Conservation (phyloP, 2,329 filamentous ascomycete species). For the Sporothrix luriei region DNA sequence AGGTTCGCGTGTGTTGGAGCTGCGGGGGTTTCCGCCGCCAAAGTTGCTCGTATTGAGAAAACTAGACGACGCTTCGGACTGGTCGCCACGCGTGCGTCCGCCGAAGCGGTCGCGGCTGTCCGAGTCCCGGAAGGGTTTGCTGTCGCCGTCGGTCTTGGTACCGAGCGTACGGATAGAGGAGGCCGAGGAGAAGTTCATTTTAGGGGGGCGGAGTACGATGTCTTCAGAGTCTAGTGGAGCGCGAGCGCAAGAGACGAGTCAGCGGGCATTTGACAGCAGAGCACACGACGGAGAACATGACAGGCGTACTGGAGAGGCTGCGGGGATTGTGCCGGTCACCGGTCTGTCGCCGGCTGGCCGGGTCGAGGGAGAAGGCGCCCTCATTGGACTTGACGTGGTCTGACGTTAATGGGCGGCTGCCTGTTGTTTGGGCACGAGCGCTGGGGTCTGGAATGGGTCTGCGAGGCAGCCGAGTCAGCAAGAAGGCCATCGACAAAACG, state of each 20-base stretch:
- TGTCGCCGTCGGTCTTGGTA: conserved; percentile 50
- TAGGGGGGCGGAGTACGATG: conserved; percentile 81
- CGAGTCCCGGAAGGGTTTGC: conserved; percentile 55
- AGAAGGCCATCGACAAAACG: background rate
- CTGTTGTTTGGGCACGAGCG: conserved; percentile 23
- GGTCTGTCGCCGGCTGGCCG: conserved; percentile 55
- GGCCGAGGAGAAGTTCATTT: conserved; percentile 78
- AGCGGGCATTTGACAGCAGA: conserved; percentile 35
- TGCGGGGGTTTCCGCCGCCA: conserved; percentile 49
- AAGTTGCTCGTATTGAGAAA: conserved; percentile 44
- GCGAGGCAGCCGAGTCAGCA: conserved; percentile 23
- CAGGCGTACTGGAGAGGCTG: conserved; percentile 57
- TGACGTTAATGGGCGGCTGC: conserved; percentile 53
- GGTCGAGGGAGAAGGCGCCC: conserved; percentile 53
- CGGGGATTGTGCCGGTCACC: conserved; percentile 59
- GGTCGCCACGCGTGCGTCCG: conserved; percentile 52
- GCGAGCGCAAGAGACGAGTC: background rate
- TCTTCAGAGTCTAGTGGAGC: conserved; percentile 67
- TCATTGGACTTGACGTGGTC: conserved; percentile 49
- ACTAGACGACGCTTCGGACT: conserved; percentile 2
- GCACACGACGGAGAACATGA: background rate
- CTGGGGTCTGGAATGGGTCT: conserved; percentile 30
- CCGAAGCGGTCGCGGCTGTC: conserved; percentile 58
- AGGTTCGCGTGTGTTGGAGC: conserved; percentile 51
- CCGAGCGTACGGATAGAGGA: conserved; percentile 57